A percentile compares a stretch with the other conserved stretches of the same genome.
These are phyloP conservation scores for Cryphonectria nitschkei DNA, from an alignment of 2,329 filamentous ascomycete species.

Conservation along the genomic window DNA sequence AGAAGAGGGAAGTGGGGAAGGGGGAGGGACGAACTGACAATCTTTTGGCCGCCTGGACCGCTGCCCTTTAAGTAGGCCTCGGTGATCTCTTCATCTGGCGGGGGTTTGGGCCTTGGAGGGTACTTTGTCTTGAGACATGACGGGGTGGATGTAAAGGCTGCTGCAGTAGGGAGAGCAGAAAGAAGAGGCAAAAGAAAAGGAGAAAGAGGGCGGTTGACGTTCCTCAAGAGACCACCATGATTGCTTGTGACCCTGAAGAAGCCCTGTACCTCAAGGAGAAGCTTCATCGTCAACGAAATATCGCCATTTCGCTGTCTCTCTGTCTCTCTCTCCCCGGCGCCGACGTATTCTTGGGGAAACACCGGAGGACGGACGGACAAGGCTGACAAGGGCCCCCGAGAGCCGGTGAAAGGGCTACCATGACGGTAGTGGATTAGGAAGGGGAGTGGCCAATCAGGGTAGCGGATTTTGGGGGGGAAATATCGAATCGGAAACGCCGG, in stretches of 20 bases:
- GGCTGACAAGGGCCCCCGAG: neutral
- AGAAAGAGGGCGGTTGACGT: neutral
- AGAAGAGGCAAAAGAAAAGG: neutral
- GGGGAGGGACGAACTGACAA: conserved; percentile 55
- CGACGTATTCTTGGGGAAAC: neutral
- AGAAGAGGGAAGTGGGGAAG: conserved; percentile 17
- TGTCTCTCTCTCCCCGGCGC: neutral
- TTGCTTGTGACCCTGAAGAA: neutral
- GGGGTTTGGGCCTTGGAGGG: conserved; percentile 70
- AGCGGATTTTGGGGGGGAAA: neutral
- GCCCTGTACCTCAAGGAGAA: neutral
- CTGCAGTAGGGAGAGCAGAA: neutral
- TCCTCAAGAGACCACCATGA: neutral
- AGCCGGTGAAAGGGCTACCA: neutral
- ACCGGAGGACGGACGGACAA: neutral
- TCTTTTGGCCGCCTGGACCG: conserved; percentile 94
- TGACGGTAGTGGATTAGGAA: neutral
- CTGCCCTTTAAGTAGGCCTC: conserved; percentile 88
- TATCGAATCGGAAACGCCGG: neutral
- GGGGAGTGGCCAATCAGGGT: neutral
- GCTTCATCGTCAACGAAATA: neutral
- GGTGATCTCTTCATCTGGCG: conserved; percentile 78
- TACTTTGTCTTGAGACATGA: conserved; percentile 50
- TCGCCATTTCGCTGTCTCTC: neutral
- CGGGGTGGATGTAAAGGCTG: conserved; percentile 40